Conservation (phyloP, 768 basidiomycete genomes). For the Lactarius evosmus region DNA sequence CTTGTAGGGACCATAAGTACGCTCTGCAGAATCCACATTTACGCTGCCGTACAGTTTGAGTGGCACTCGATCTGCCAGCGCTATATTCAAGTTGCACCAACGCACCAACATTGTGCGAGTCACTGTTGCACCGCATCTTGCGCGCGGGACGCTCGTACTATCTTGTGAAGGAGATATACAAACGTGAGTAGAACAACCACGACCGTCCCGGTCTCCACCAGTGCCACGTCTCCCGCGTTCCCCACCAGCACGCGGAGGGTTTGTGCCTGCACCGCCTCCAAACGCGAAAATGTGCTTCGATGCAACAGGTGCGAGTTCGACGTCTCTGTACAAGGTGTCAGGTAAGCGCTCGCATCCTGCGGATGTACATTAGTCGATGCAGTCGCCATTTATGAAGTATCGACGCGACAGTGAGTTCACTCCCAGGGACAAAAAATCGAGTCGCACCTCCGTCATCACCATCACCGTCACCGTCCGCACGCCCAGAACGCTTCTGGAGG, state of each 20-base stretch:
- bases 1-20: too few species aligned
- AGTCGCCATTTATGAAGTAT: too few species aligned
- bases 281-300: slow-evolving; percentile 4
- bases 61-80: too few species aligned
- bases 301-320: slow-evolving; percentile 2
- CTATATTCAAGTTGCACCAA: too few species aligned
- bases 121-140: too few species aligned
- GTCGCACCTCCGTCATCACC: neutral
- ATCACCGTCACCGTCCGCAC: neutral
- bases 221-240: slow-evolving; percentile 4
- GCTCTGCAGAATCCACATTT: too few species aligned
- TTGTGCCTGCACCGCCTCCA: neutral
- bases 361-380: neutral
- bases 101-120: too few species aligned
- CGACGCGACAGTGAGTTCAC: neutral
- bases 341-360: neutral
- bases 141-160: too few species aligned
- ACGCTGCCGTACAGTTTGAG: too few species aligned
- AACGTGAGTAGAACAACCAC: slow-evolving; percentile 4
- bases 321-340: neutral
- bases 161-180: neutral
- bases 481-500: slow-evolving; percentile 18
- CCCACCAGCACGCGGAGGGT: slow-evolving; percentile 18
- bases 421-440: neutral
- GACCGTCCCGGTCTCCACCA: slow-evolving; percentile 16